Percentiles rank a stretch among this genome's conserved stretches.
Evolutionary conservation across 441 rosid species (phyloP).

Genomic region (Jatropha podagrica): DNA sequence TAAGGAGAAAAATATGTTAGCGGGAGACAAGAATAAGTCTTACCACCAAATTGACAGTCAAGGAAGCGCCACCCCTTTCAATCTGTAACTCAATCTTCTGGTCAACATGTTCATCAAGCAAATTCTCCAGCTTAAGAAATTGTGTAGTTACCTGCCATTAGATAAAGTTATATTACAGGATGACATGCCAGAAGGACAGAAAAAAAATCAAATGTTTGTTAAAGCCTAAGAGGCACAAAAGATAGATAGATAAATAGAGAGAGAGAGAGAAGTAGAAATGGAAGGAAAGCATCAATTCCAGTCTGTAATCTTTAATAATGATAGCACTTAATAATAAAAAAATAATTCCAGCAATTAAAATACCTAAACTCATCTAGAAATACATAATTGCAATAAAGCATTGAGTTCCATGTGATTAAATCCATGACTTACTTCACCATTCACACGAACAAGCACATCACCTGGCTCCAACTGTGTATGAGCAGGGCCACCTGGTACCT

Average conservation of each 20-base stretch:
- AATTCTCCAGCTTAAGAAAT: conserved; percentile 77
- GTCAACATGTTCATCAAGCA: conserved; percentile 86
- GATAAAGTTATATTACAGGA: background rate
- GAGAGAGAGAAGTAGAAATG: background rate
- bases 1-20: background rate
- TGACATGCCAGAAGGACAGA: background rate
- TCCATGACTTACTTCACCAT: conserved; percentile 71
- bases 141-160: conserved; percentile 80
- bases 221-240: conserved; percentile 1
- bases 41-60: conserved; percentile 69
- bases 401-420: background rate
- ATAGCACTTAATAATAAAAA: background rate
- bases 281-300: background rate
- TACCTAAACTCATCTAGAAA: background rate
- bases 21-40: conserved; percentile 31
- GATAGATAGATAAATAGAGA: background rate
- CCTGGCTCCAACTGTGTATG: conserved; percentile 87
- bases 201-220: background rate
- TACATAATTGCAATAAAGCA: background rate
- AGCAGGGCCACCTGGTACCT: conserved; percentile 99
- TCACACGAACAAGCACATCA: conserved; percentile 89
- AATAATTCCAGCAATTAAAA: background rate
- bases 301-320: background rate
- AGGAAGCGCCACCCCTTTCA: conserved; percentile 89
- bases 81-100: conserved; percentile 66